Evolutionary conservation across 192 early-diverging fungal species (phyloP), one percentile per base, ranked within the genome.

Genomic region (Gamsiella multidivaricata): DNA sequence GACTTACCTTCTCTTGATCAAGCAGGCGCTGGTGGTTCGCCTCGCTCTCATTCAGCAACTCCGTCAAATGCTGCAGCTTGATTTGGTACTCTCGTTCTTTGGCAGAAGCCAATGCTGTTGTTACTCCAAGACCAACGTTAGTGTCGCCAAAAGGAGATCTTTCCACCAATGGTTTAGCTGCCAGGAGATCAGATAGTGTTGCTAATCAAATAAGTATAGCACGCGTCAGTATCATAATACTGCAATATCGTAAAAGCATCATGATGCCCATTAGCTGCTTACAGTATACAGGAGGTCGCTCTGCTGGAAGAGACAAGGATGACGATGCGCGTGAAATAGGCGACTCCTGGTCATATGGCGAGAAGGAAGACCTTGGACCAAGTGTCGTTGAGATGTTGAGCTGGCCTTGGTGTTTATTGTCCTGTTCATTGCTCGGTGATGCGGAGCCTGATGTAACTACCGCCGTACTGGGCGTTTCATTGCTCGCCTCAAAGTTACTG

Each of bases 31-130:
- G 64, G 4, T 86, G 80, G 32, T 80, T 78, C 6, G 61, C 81
- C 54, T 89, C 87, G 61, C 85, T 88, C 70, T 89, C 88, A 43
- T 88, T 76, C 55, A 89, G 43, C 43, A 89, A 60, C 32, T 89
- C 87, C 28, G 81, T 78, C 47, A 89, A 41, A 46, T 86, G 79
- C 32, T 85, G 74, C 11, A 89, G 59, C 50, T 89, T 85, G 54
- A 70, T 47, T 39, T 64, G 50, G 54, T 79, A 74, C 42, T 83
- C 82, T 42, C 60, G 51, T 42, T 83, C 82, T 31, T 70, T 80
- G 22, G 61, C 54, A 18, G 70, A 52, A 22, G 65, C 64, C 34
- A 69, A 18, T 3, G 57, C 20, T 12, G 50, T 29, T 9, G 51
- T 32, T 15, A 23, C 31, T 18, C 65, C 73, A 22, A 41, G 47